phyloP scores from a whole-genome alignment of 257 asterid genomes.

The Fraxinus pennsylvanica region DNA sequence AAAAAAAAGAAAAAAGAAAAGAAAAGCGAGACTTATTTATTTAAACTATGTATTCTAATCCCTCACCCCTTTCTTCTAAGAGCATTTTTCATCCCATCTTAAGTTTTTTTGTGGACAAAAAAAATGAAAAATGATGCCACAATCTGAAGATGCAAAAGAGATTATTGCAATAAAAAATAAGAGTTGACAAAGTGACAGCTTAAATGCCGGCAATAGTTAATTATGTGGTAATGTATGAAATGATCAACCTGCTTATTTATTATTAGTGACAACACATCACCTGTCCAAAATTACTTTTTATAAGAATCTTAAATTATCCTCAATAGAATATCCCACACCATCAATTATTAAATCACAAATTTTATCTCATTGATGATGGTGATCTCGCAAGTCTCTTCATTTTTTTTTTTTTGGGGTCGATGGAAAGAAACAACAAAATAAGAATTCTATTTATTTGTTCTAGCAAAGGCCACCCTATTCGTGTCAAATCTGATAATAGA shows the following conservation, averaged over 20 bases:
- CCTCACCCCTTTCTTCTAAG: neutral
- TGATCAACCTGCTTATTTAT: too few species aligned
- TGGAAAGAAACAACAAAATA: too few species aligned
- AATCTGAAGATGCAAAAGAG: neutral
- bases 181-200: constrained; percentile 1
- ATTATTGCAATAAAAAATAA: neutral
- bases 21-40: too few species aligned
- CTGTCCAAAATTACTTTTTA: neutral
- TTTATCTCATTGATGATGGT: too few species aligned
- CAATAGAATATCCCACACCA: neutral
- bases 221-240: neutral
- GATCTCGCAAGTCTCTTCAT: too few species aligned
- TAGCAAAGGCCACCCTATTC: too few species aligned
- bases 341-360: too few species aligned
- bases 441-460: too few species aligned
- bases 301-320: neutral
- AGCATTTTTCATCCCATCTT: neutral
- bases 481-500: too few species aligned
- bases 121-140: neutral
- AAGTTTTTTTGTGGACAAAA: neutral
- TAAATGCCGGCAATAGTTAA: neutral
- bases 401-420: too few species aligned
- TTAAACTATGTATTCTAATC: too few species aligned
- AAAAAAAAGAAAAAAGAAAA: too few species aligned
- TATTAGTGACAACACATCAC: neutral